Conservation (phyloP, 306 rosid genomes). For the Quercus aquifolioides region DNA sequence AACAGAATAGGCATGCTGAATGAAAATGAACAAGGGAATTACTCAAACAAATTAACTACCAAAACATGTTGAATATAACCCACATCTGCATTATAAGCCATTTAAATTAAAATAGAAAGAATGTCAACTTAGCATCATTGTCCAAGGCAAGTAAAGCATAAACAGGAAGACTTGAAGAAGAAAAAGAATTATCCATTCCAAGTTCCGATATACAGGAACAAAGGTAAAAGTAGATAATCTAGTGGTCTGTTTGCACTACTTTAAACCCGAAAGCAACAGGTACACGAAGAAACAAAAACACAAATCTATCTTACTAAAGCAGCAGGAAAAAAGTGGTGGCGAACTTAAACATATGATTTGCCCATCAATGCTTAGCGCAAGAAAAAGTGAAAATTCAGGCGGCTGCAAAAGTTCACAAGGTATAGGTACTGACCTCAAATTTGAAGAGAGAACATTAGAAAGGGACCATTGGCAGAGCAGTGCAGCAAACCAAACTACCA, state of each 20-base stretch:
- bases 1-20: background rate
- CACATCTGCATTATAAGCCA: background rate
- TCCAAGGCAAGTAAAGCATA: too few species aligned
- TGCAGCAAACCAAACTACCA: background rate
- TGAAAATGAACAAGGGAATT: background rate
- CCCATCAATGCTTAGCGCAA: background rate
- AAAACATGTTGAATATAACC: background rate
- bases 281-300: background rate
- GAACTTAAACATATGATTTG: background rate
- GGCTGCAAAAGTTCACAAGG: constrained; percentile 12
- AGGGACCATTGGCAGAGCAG: background rate
- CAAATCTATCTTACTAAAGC: background rate
- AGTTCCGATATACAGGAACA: background rate
- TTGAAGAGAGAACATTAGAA: background rate
- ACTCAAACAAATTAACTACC: background rate
- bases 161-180: background rate
- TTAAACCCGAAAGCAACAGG: background rate
- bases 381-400: background rate
- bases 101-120: background rate
- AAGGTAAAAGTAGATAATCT: background rate
- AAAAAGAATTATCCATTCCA: background rate
- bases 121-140: too few species aligned
- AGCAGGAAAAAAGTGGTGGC: background rate
- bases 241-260: background rate
- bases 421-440: background rate